Evolutionary conservation across 83 land plant genomes (phyloP), one percentile per base, ranked within the genome.

Genomic region (Larix sibirica): DNA sequence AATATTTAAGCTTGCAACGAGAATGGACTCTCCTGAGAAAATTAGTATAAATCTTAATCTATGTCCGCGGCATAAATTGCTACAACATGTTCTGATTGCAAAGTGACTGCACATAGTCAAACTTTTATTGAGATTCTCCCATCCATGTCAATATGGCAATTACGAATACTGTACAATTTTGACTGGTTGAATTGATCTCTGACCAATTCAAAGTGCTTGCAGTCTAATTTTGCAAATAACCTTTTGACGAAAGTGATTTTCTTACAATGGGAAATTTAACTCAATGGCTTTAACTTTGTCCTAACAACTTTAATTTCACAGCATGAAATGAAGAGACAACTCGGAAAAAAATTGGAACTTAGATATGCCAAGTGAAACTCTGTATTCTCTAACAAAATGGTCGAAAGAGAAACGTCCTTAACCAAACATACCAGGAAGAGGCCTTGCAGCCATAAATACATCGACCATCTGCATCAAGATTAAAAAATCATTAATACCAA

Each of bases 361-460:
- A 69, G 44, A 69, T 36, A 69, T 38, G 44, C 28, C 69, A 26
- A 66, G 69, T 24, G 28, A 9, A 66, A 66, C 24, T 23, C 28
- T 23, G 28, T 10, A 21, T 21, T 42, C 44, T 42, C 56, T 21
- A 20, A 23, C 58, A 44, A 73, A 73, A 44, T 3, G 56, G 42
- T 78, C 1, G 17, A 50, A 77, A 54, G 20, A 54, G 36, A 56
- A 23, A 6, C 9, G 26, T 58, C 28, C 56, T 80, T 13, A 80
- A 36, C 70, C 75, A 67, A 90, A 92, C 94, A 92, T 89, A 64
- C 86, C 66, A 12, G 92, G 94, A 67, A 90, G 90, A 17, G 94
- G 94, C 80, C 92, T 84, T 59, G 84, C 90, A 5, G 94, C 86
- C 94, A 92, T 92, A 81, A 92, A 92, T 20, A 89, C 87, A 83